These are phyloP conservation scores for Leishmania lainsoni DNA, from an alignment of 208 protist genomes.

Conservation along the genomic window DNA sequence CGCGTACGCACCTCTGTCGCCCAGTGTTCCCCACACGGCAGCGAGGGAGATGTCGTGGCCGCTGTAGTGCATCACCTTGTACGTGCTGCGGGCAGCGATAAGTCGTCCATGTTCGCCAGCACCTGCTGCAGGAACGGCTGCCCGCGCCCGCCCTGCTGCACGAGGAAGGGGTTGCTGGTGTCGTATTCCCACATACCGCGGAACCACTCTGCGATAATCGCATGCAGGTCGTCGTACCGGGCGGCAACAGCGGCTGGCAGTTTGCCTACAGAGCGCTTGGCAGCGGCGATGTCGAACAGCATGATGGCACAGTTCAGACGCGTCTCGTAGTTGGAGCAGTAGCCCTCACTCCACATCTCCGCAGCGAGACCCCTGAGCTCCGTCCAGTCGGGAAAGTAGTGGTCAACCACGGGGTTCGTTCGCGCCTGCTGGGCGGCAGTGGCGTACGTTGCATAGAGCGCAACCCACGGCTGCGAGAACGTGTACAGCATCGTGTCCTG, in stretches of 20 bases:
- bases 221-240: constrained; percentile 37
- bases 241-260: constrained; percentile 8
- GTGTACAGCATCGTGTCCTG: constrained; percentile 34
- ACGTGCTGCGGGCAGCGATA: constrained; percentile 27
- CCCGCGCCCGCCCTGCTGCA: constrained; percentile 46
- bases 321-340: constrained; percentile 32
- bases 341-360: constrained; percentile 33
- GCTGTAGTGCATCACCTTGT: constrained; percentile 62
- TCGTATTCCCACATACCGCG: constrained; percentile 33
- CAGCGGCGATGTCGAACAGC: constrained; percentile 49
- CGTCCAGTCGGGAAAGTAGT: constrained; percentile 22
- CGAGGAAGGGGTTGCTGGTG: constrained; percentile 22
- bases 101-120: constrained; percentile 38
- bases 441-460: constrained; percentile 19
- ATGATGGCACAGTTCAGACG: constrained; percentile 28
- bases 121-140: constrained; percentile 42
- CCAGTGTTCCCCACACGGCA: constrained; percentile 34
- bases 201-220: constrained; percentile 14
- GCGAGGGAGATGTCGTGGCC: constrained; percentile 43
- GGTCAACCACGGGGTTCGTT: constrained; percentile 27
- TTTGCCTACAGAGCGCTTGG: constrained; percentile 18
- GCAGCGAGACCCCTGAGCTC: constrained; percentile 31
- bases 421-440: constrained; percentile 2
- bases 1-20: constrained; percentile 25
- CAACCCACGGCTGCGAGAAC: constrained; percentile 23